phyloP scores from a whole-genome alignment of 108 stramenopile species.

The Parmales sp. region DNA sequence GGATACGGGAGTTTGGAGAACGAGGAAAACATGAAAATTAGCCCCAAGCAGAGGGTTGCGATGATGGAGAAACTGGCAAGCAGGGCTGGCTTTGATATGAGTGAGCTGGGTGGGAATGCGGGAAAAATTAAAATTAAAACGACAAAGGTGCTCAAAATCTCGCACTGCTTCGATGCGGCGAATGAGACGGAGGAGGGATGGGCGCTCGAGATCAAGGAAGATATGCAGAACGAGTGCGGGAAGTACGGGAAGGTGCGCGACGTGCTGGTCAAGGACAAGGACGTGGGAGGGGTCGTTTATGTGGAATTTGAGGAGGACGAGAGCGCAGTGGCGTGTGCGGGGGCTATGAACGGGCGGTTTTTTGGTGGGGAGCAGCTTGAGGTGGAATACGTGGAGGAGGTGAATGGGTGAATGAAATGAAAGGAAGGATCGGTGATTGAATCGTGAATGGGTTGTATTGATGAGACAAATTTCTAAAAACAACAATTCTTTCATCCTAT shows the following conservation, averaged over 20 bases:
- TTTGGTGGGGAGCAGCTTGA: slow-evolving; percentile 81
- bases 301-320: slow-evolving; percentile 58
- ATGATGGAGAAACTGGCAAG: background rate
- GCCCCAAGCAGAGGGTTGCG: background rate
- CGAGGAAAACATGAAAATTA: background rate
- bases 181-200: slow-evolving; percentile 78
- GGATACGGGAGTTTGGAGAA: background rate
- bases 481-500: too few relatives aligned
- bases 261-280: slow-evolving; percentile 56
- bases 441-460: too few relatives aligned
- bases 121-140: background rate
- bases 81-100: background rate
- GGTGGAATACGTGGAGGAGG: slow-evolving; percentile 57
- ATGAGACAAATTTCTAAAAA: too few relatives aligned
- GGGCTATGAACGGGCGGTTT: slow-evolving; percentile 82
- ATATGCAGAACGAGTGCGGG: slow-evolving; percentile 74
- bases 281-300: slow-evolving; percentile 84
- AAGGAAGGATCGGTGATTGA: too few relatives aligned
- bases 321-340: slow-evolving; percentile 61
- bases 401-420: background rate
- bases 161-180: slow-evolving; percentile 59
- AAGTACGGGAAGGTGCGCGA: slow-evolving; percentile 68
- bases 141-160: background rate
- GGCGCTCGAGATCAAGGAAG: slow-evolving; percentile 77
- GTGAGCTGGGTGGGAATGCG: background rate